Evolutionary conservation across 2,329 filamentous ascomycete species (phyloP), one percentile per base, ranked within the genome.

Genomic region (Trichophaea hybrida): DNA sequence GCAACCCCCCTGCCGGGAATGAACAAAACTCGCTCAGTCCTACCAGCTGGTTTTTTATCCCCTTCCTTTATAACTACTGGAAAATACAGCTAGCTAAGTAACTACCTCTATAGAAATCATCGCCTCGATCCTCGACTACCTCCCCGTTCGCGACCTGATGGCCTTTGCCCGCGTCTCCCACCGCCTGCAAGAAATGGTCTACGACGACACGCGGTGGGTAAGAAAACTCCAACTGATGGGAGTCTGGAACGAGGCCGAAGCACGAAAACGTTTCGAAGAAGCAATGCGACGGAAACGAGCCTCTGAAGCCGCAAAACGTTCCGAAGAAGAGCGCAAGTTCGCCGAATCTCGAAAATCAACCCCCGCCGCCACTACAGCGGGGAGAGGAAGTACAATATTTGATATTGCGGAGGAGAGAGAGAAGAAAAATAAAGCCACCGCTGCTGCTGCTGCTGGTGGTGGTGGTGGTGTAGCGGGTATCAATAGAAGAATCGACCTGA

Each of bases 161-260:
- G 82, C 83, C 66, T 91, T 88, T 70, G 91, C 93, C 49, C 83
- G 85, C 64, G 83, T 86, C 31, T 95, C 88, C 60, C 85, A 81
- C 70, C 86, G 88, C 62, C 81, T 97, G 78, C 85, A 86, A 70
- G 93, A 98, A 74, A 98, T 98, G 90, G 90, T 96, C 2, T 98
- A 97, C 73, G 93, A 98, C 72, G 93, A 98, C 72, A 88, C 89
- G 54, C 80, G 91, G 75, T 98, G 93, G 93, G 86, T 97, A 43
- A 82, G 87, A 64, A 80, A 87, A 64, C 74, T 98, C 58, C 86
- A 86, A 70, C 83, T 79, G 60, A 95, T 98, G 83, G 87, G 85
- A 1, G 85, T 86, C 66, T 98, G 93, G 93, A 85, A 94, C 69
- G 93, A 98, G 70, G 72, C 76, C 2, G 91, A 95, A 70, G 93